Base-by-base conservation (phyloP, 495 filamentous ascomycete species). In the Oidiodendron maius region DNA sequence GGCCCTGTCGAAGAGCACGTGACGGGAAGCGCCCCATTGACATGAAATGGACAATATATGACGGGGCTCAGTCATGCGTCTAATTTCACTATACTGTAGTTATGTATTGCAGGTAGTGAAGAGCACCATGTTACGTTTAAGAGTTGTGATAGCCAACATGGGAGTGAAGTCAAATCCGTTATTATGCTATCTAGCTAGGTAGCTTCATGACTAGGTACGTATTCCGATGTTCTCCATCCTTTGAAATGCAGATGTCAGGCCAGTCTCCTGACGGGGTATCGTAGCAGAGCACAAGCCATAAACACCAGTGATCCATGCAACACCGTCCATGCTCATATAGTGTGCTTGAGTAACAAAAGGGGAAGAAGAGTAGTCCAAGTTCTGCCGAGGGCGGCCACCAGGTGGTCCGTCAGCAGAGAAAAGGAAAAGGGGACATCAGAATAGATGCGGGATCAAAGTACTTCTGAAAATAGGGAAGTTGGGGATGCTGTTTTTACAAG, bases 261-360 rank as follows among this genome's bases (percentile, higher is more conserved):
- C n/a, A 44, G 37, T 37, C 26, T 20, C 16, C 26, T 30, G 25
- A 44, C 30, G 22, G 54, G 55, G 55, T 57, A 57, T 57, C 46
- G 35, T 53, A 42, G 49, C n/a, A n/a, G n/a, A n/a, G n/a, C 45
- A 50, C 46, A 56, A 46, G 44, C 45, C 49, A 51, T 37, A 48
- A 56, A 52, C 44, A 52, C 53, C 48, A 41, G 26, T 46, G 26
- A 21, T 30, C 44, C 44, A 57, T 57, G 55, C 50, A 57, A 57
- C 45, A 46, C 55, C 55, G 28, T 34, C 50, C 44, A 53, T 50
- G 50, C 50, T 42, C 39, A 40, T 23, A n/a, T 32, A 44, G 15
- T 44, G 13, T 25, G 37, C 28, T 40, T 15, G 26, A 34, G 24
- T 42, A 40, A 45, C 34, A 40, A n/a, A 44, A 24, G 46, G 23